These are phyloP conservation scores for Gastrolobium villosum DNA, from an alignment of 306 rosid genomes.

Conservation along the genomic window DNA sequence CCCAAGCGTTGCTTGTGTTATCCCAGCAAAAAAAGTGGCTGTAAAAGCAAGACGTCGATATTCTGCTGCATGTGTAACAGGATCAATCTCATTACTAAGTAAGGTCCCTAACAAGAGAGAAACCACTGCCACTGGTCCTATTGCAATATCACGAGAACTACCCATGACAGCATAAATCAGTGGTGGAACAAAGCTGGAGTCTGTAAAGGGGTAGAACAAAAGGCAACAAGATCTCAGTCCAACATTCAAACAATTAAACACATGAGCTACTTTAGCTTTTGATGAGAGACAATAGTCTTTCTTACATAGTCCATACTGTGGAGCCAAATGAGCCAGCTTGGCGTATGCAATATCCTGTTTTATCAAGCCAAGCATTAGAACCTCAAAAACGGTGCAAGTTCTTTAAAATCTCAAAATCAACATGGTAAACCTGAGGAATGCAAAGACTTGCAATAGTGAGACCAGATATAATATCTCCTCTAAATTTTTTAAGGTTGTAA, in stretches of 20 bases:
- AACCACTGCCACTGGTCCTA: conserved; percentile 98
- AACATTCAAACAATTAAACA: conserved; percentile 28
- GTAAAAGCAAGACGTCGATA: conserved; percentile 91
- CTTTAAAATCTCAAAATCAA: conserved; percentile 17
- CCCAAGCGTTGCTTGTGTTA: conserved; percentile 94
- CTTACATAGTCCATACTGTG: conserved; percentile 96
- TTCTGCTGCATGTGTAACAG: conserved; percentile 54
- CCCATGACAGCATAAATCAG: conserved; percentile 94
- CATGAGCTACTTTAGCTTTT: conserved; percentile 7
- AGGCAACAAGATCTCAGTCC: conserved; percentile 40
- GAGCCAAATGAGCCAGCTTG: conserved; percentile 87
- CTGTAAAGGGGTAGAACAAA: conserved; percentile 53
- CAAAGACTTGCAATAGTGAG: conserved; percentile 98
- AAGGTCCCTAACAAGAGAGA: conserved; percentile 90
- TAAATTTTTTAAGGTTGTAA: conserved; percentile 72
- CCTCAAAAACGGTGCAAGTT: conserved; percentile 10
- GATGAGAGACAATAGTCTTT: conserved; percentile 51
- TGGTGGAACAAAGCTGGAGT: conserved; percentile 97
- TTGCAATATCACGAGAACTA: conserved; percentile 96
- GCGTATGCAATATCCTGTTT: conserved; percentile 92
- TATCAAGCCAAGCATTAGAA: conserved; percentile 50
- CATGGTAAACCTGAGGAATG: conserved; percentile 84
- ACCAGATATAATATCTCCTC: conserved; percentile 89
- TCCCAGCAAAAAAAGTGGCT: conserved; percentile 95
- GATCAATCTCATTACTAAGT: conserved; percentile 78